Evolutionary conservation across 345 rosid genomes (phyloP), one percentile per base, ranked within the genome.

Genomic region (Camelina hispida): DNA sequence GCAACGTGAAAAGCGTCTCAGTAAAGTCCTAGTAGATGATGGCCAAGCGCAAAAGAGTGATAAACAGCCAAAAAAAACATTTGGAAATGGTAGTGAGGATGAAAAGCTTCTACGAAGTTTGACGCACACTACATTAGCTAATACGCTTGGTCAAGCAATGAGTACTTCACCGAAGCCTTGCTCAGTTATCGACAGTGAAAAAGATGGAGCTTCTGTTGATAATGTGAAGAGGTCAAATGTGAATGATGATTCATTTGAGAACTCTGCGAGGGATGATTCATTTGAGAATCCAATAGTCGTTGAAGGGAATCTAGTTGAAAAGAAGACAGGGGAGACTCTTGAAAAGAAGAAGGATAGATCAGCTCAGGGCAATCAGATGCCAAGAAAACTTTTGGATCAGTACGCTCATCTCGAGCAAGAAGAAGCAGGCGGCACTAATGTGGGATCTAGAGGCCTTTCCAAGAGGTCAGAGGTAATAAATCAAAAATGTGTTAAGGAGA

Each of bases 301-400:
- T 47, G 72, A 74, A 66, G 61, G 1, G 78, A 66, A 9, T 48
- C 13, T 57, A 23, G 67, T 48, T 57, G 61, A 35, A 37, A 58
- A 74, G 35, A 74, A 66, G 32, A 23, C 13, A 2, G 50, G 35
- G 47, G 60, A 23, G 47, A 57, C 47, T 34, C 59, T 53, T 52
- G 53, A 69, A 35, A 69, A 9, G 74, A 75, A 67, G 68, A 54
- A 68, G 22, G 62, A 18, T 40, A 67, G 51, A 42, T 38, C 79
- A 18, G 51, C 32, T 43, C 68, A 40, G 25, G 20, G 30, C 23
- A 68, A 25, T 46, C 25, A 34, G n/a, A 22, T 52, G 47, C 20
- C 11, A 7, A 22, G 20, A 67, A 14, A 48, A 14, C 16, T 17
- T 46, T 35, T 47, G 20, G 43, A n/a, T 47, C 54, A 54, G 32